These are phyloP conservation scores for Penicillium coffeae DNA, from an alignment of 495 filamentous ascomycete genomes.

Conservation along the genomic window DNA sequence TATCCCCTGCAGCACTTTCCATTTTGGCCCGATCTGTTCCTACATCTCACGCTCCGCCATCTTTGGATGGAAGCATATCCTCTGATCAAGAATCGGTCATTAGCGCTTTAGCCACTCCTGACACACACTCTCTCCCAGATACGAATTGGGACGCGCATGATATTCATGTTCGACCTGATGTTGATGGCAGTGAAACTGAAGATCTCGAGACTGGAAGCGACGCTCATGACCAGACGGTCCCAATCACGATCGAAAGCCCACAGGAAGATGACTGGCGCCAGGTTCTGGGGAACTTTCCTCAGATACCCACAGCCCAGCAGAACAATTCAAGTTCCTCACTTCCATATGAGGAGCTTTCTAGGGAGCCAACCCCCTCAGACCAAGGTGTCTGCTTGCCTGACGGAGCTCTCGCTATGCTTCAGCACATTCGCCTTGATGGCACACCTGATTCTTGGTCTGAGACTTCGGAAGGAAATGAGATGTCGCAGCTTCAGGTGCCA, in stretches of 20 bases:
- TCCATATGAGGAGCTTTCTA: conserved; percentile 23
- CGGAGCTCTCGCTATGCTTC: conserved; percentile 71
- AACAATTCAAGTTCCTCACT: conserved; percentile 14
- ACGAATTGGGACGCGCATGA: conserved; percentile 39
- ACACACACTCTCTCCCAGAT: conserved; percentile 56
- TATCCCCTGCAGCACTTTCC: conserved; percentile 69
- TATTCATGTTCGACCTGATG: conserved; percentile 32
- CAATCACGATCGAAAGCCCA: conserved; percentile 33
- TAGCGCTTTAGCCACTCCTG: conserved; percentile 77
- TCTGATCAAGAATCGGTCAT: conserved; percentile 79
- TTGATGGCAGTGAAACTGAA: conserved; percentile 22
- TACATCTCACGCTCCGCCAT: conserved; percentile 73
- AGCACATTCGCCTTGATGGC: conserved; percentile 62
- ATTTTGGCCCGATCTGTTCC: conserved; percentile 66
- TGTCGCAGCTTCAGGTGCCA: conserved; percentile 37
- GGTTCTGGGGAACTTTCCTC: conserved; percentile 37
- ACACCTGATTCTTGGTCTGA: conserved; percentile 42
- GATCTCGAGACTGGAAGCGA: conserved; percentile 7
- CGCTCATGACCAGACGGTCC: conserved; percentile 25
- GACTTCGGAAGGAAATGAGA: conserved; percentile 46
- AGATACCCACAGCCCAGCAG: conserved; percentile 23
- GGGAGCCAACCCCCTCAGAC: conserved; percentile 47
- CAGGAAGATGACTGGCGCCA: conserved; percentile 38
- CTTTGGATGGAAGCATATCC: conserved; percentile 79
- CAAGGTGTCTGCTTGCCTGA: conserved; percentile 70